Evolutionary conservation across 345 rosid species (phyloP).

Genomic region (Brassica carinata): DNA sequence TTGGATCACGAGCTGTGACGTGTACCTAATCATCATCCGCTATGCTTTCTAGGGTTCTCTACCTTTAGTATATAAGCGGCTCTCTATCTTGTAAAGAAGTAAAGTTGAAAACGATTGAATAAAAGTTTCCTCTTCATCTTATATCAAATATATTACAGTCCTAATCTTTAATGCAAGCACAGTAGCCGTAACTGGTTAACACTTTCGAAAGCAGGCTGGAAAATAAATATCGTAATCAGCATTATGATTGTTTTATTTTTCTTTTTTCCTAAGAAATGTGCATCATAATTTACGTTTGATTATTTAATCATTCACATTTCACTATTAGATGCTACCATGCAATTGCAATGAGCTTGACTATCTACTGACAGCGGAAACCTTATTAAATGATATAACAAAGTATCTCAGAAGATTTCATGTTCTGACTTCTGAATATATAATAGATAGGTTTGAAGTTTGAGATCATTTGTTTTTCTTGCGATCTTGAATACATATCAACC

Average conservation of each 20-base stretch:
- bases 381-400: neutral
- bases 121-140: no score
- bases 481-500: neutral
- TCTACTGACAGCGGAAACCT: neutral
- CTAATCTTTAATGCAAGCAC: constrained; percentile 9
- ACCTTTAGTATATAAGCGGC: no score
- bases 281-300: neutral
- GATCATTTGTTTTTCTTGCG: neutral
- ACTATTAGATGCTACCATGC: neutral
- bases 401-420: neutral
- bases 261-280: neutral
- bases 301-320: neutral
- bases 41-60: no score
- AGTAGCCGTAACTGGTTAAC: neutral
- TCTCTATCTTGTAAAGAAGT: no score
- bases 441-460: neutral
- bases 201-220: neutral
- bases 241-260: neutral
- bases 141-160: no score
- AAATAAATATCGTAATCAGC: neutral
- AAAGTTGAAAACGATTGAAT: no score
- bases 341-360: neutral
- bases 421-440: neutral
- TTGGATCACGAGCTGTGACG: no score
- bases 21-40: no score